These are phyloP conservation scores for Chondrostereum purpureum DNA, from an alignment of 1,284 basidiomycete genomes.

Conservation along the genomic window DNA sequence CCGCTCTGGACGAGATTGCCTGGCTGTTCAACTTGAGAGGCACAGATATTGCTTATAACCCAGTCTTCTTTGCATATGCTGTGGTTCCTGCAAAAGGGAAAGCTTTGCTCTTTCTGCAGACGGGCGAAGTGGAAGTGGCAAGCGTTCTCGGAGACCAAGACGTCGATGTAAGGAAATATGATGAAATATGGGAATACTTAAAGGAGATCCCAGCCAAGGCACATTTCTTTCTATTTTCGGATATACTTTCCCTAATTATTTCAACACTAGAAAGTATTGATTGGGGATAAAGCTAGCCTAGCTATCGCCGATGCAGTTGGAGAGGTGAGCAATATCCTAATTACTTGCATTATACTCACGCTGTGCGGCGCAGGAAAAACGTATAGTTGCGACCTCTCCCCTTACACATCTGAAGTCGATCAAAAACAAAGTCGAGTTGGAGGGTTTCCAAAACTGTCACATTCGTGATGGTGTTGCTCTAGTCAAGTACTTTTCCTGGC, in stretches of 20 bases:
- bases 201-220: conserved; percentile 40
- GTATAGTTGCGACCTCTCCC: conserved; percentile 63
- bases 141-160: conserved; percentile 51
- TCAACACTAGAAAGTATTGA: conserved; percentile 43
- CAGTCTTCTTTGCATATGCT: conserved; percentile 94
- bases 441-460: conserved; percentile 87
- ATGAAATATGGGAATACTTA: conserved; percentile 58
- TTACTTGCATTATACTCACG: conserved; percentile 10
- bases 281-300: conserved; percentile 71
- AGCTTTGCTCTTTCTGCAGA: conserved; percentile 72
- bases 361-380: conserved; percentile 35
- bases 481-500: conserved; percentile 88
- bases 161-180: conserved; percentile 71
- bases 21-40: conserved; percentile 96
- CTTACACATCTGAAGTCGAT: conserved; percentile 83
- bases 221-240: conserved; percentile 34
- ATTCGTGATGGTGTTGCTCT: conserved; percentile 89
- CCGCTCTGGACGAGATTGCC: conserved; percentile 83
- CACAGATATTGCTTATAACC: conserved; percentile 89
- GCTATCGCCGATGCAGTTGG: conserved; percentile 77
- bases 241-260: conserved; percentile 1
- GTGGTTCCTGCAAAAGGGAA: conserved; percentile 60
- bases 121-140: conserved; percentile 37
- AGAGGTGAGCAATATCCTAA: conserved; percentile 34
- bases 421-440: conserved; percentile 84